Base-by-base conservation (phyloP, 331 rosid genomes). In the Stylosanthes scabra region DNA sequence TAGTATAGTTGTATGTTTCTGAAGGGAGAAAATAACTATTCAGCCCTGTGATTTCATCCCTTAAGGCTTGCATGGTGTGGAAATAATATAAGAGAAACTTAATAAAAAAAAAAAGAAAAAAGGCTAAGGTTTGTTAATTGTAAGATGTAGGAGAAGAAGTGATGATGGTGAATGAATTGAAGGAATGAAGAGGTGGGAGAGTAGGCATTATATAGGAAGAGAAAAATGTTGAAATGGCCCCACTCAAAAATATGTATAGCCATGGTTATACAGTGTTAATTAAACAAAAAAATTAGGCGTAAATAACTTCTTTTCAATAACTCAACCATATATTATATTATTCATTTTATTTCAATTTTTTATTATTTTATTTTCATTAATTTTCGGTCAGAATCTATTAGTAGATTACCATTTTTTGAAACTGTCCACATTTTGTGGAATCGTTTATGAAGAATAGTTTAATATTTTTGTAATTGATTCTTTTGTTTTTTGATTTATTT, bases 121-220 rank as follows among this genome's bases (percentile, higher is more conserved):
- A 6, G 4, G 9, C 27, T 45, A 40, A 73, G 80, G 46, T 74
- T 81, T 50, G 0, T 49, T 49, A 13, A 50, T 12, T 52, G 28
- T 8, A 49, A 71, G 80, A 78, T 2, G 44, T 81, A 71, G 75
- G 61, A 70, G 75, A 68, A 58, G 65, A 65, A 50, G 80, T 50
- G 56, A 20, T 60, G 63, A 63, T 66, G 65, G 74, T 34, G 56
- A 77, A 55, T 68, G 82, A 54, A 80, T 34, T 34, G 83, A 67
- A 77, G 55, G 49, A 56, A 74, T 74, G 60, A 81, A 55, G 90
- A 63, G 70, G 56, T 44, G 78, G 86, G 31, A 59, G 59, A 58
- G 76, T 76, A 70, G 88, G 84, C 46, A 40, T 81, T 91, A 85
- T 94, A 94, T 94, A 94, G 91, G 79, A 69, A 78, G 78, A 13